phyloP scores from a whole-genome alignment of 768 basidiomycete species.

The Hypholoma sublateritium region DNA sequence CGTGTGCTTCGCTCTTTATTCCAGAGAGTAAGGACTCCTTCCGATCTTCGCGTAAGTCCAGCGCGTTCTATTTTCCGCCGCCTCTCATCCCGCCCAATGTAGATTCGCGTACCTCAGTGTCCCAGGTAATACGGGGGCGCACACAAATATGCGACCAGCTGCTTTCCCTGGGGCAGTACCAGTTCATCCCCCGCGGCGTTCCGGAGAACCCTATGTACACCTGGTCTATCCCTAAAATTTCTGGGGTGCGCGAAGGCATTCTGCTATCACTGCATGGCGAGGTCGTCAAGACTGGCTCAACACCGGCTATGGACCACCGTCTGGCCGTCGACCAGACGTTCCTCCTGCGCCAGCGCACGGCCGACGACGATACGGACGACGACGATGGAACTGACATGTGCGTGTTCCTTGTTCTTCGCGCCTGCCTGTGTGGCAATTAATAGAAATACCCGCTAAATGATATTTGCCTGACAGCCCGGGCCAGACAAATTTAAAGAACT shows the following conservation, averaged over 20 bases:
- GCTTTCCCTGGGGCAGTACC: constrained; percentile 15
- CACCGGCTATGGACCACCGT: constrained; percentile 15
- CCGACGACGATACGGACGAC: constrained; percentile 8
- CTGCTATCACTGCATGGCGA: constrained; percentile 26
- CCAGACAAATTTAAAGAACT: not conserved
- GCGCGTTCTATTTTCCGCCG: not conserved
- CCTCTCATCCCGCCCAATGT: not conserved
- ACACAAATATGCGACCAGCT: constrained; percentile 15
- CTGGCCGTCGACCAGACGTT: constrained; percentile 30
- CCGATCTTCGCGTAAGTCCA: constrained; percentile 11
- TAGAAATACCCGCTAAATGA: not conserved
- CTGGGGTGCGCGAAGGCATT: constrained; percentile 14
- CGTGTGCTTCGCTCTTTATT: constrained; percentile 13
- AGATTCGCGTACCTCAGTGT: constrained; percentile 4
- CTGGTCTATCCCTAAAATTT: constrained; percentile 1
- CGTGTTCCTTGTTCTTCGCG: constrained; percentile 1
- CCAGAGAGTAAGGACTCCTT: constrained; percentile 4
- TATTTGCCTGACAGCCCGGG: not conserved
- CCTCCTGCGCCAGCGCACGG: constrained; percentile 19
- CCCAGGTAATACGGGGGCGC: constrained; percentile 14
- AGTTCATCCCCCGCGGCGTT: constrained; percentile 21
- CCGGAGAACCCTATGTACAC: constrained; percentile 3
- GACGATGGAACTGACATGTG: constrained; percentile 9
- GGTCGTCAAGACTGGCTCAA: constrained; percentile 13
- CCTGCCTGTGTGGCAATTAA: not conserved